Base-by-base conservation (phyloP, 1,284 basidiomycete species). In the Microbotryomycetes sp. region DNA sequence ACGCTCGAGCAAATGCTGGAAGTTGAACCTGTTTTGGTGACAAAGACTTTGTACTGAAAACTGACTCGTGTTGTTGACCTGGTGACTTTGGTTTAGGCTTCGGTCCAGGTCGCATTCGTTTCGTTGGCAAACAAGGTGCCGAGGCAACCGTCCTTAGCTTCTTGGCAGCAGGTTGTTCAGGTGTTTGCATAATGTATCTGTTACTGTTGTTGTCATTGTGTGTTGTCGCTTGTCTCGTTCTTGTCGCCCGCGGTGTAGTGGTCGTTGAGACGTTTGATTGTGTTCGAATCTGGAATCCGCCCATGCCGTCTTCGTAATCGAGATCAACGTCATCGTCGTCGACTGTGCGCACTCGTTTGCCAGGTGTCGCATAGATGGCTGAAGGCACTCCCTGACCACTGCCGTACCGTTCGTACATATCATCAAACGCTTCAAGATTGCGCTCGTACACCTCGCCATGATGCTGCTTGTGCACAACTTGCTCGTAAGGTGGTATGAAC, bases 91-190 rank as follows among this genome's bases (percentile, higher is more conserved):
- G 32, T 52, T 67, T 66, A 15, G 67, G 67, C 15, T 55, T 56
- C 42, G 67, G 67, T 2, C 67, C 67, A 1, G 67, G 67, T 12
- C 65, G 58, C 58, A 69, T 56, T 12, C 67, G 56, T 15, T 62
- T 29, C 1, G 60, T 52, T 1, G 58, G 56, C 4, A 69, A 56
- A 29, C 60, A 65, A 1, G 67, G 67, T 7, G 67, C 67, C 3
- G 67, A 69, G 1, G 67, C 67, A 19, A 69, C 67, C 6, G 65
- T 63, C 0, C 67, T 62, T 4, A 69, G 59, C 0, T 61, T 64
- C 53, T 69, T 69, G 29, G 36, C 36, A 19, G 36, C 36, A 9
- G 36, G 36, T 42, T 42, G 36, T 19, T 42, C 36, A 12, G 36
- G 36, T 19, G 36, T 42, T 42, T 42, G 12, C 9, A 42, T 12